phyloP scores from a whole-genome alignment of 768 basidiomycete genomes.

The Hygrocybe punicea region DNA sequence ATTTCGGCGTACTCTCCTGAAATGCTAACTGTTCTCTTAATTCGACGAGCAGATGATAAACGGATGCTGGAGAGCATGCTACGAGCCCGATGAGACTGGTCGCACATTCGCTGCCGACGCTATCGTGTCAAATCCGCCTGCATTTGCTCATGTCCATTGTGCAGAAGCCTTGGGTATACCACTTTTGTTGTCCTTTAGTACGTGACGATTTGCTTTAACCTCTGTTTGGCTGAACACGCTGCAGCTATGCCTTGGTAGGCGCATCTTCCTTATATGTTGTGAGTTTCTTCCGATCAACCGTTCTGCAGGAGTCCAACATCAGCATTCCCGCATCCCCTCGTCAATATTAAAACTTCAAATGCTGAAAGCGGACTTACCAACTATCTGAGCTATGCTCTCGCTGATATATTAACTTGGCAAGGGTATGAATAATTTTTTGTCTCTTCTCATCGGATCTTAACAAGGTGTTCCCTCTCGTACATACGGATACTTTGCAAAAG shows the following conservation, averaged over 20 bases:
- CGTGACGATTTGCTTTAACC: conserved; percentile 21
- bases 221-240: not conserved
- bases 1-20: no score
- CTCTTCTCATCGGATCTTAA: not conserved
- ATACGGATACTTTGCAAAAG: conserved; percentile 33
- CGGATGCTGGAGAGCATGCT: conserved; percentile 56
- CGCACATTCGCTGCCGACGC: conserved; percentile 56
- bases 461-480: not conserved
- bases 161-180: conserved; percentile 63
- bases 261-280: not conserved
- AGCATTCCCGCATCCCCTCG: conserved; percentile 60
- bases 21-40: not conserved
- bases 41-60: conserved; percentile 48
- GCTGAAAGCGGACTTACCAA: conserved; percentile 53
- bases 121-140: conserved; percentile 65
- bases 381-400: conserved; percentile 55
- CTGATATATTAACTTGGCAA: conserved; percentile 59
- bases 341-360: conserved; percentile 54
- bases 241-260: conserved; percentile 64
- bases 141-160: conserved; percentile 63
- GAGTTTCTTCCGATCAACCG: not conserved
- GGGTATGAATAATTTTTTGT: conserved; percentile 36
- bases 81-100: conserved; percentile 44
- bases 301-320: conserved; percentile 46
- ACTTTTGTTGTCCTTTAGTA: conserved; percentile 55